Evolutionary conservation across 768 basidiomycete genomes (phyloP), one percentile per base, ranked within the genome.

Genomic region (Arthromyces matolae): DNA sequence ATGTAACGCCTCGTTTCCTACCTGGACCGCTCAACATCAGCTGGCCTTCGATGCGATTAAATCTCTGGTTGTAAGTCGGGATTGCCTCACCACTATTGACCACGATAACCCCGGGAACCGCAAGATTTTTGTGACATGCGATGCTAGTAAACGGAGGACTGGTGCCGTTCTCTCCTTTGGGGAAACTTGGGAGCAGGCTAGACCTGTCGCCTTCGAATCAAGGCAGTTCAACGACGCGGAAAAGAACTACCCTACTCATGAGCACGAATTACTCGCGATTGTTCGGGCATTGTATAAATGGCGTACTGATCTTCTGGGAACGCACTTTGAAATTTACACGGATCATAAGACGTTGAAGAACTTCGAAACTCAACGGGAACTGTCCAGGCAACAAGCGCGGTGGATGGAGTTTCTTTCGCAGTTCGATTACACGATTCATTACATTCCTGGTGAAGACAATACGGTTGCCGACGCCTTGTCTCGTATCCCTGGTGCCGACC

Each of bases 221-320:
- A 5, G 13, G 22, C 37, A 38, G 18, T n/a, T 43, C 18, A 45
- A 27, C 9, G 23, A 49, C 2, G 42, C 22, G 3, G 32, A 33
- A 16, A 33, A 33, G 9, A 33, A 33, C 16, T 39, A 45, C 18
- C 44, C 44, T 4, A 33, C 61, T 0, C 68, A 70, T 40, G 60
- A 71, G 42, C 59, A 64, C 41, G 63, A 71, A 49, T 45, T 72
- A 5, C 35, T 37, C 4, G 35, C 35, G 3, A 37, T 37, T 22
- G 16, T 37, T 9, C 35, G 32, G 32, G 32, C 32, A 10, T 10
- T 33, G 3, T 16, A 33, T 33, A 33, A 33, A 16, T 33, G 32
- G 35, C 8, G 35, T 8, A 37, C n/a, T 8, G 12, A 37, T 18
- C 12, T 37, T n/a, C n/a, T 37, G 8, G 29, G 29, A 8, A 14